phyloP scores from a whole-genome alignment of 306 rosid genomes.

The Geum urbanum region DNA sequence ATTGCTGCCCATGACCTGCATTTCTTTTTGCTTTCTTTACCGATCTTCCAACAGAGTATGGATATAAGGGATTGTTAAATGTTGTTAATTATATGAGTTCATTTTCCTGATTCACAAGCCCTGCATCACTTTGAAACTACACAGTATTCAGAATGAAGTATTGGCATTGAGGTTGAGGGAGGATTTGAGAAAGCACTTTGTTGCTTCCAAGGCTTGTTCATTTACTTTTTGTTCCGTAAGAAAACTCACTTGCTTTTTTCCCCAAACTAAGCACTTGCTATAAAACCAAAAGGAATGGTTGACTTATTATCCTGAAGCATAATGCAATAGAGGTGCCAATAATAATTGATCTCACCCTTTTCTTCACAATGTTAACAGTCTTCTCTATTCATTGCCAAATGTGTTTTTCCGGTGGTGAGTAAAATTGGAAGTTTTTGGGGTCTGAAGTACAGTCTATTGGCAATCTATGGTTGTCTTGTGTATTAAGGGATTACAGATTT shows the following conservation, averaged over 20 bases:
- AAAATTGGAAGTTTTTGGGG: neutral
- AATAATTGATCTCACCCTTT: neutral
- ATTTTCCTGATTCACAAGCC: neutral
- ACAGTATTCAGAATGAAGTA: neutral
- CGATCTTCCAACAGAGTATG: slow-evolving; percentile 2
- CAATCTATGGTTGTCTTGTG: neutral
- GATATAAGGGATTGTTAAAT: neutral
- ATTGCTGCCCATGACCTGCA: neutral
- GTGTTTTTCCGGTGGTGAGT: neutral
- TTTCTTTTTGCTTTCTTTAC: neutral
- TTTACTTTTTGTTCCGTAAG: too few species aligned
- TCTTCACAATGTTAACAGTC: neutral
- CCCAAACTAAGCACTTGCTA: neutral
- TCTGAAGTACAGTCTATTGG: neutral
- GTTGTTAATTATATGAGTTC: neutral
- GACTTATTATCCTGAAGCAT: neutral
- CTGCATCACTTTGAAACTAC: neutral
- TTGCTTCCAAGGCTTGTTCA: neutral
- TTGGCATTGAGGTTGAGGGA: neutral
- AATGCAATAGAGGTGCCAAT: neutral
- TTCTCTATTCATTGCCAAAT: neutral
- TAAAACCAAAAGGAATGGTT: neutral
- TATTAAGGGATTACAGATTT: neutral
- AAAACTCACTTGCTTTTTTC: neutral
- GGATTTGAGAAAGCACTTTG: neutral